Base-by-base conservation (phyloP, 768 basidiomycete species). In the Chiua virens region DNA sequence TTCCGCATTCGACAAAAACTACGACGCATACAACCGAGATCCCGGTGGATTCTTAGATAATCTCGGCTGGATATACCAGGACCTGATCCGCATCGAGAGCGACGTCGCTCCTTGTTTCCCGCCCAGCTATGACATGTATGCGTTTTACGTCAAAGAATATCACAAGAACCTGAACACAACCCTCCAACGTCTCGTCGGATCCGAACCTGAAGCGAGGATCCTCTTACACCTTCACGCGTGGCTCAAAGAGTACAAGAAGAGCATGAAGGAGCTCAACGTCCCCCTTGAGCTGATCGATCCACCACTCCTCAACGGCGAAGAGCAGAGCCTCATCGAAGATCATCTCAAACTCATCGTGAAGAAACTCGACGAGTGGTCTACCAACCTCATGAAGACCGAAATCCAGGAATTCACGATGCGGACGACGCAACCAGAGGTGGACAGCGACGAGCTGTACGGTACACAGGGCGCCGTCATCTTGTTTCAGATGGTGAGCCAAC, bases 401-500 rank as follows among this genome's bases (percentile, higher is more conserved):
- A 73, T 89, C 20, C 76, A 80, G 17, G 91, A 93, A 52, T 98
- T 99, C 72, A 81, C 79, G 11, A 81, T 83, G 44, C 82, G 97
- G 18, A 80, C 84, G 28, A 83, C 88, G 58, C 90, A 92, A 22
- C 96, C 94, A 3, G 96, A 98, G 70, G 71, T 88, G 41, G 91
- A 94, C 63, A 82, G 82, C 48, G 93, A 98, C 52, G 92, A 91
- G 14, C 75, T 88, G 55, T 98, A 98, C 65, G 90, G 90, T 20
- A 88, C 86, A 54, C 90, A 97, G 65, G 90, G 95, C 38, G 87
- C 95, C 17, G 83, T 96, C 45, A 97, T 98, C 62, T 77, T 99
- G 54, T 98, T 98, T 79, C 91, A 97, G 71, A 94, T 98, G 88
- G 87, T 98, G 59, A 98, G 95, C 69, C 92, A 96, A 70, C 96